phyloP scores from a whole-genome alignment of 148 eudicot species.

The Chenopodium formosanum region DNA sequence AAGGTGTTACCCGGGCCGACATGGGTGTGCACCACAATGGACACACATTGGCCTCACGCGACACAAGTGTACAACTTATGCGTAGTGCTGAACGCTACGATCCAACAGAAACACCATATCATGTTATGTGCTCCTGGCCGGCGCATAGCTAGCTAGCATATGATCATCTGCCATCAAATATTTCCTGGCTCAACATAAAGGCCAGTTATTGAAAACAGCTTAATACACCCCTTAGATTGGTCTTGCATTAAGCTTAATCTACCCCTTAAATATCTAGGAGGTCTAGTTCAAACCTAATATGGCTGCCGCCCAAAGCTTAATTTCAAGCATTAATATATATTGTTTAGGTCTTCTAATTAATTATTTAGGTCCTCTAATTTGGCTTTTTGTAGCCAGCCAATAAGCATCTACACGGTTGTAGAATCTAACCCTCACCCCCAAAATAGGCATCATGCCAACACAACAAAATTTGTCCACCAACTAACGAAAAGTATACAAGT shows the following conservation, averaged over 20 bases:
- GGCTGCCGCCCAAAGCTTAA: slow-evolving; percentile 2
- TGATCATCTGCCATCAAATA: too few relatives aligned
- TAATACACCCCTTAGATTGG: too few relatives aligned
- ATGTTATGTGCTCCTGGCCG: too few relatives aligned
- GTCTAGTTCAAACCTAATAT: neutral
- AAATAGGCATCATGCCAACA: slow-evolving; percentile 3
- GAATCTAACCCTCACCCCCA: slow-evolving; percentile 15
- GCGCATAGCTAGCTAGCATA: too few relatives aligned
- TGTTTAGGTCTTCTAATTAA: neutral
- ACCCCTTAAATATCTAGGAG: neutral
- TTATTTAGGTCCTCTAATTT: neutral
- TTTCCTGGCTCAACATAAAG: too few relatives aligned
- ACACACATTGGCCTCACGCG: too few relatives aligned
- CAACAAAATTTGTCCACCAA: slow-evolving; percentile 14
- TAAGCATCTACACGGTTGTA: slow-evolving; percentile 8
- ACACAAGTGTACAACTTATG: too few relatives aligned
- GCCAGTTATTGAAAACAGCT: too few relatives aligned
- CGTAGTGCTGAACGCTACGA: too few relatives aligned
- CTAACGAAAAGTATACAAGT: slow-evolving; percentile 8
- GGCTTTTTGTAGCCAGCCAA: neutral
- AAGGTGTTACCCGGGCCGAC: too few relatives aligned
- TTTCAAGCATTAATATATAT: neutral
- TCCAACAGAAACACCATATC: too few relatives aligned
- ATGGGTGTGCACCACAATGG: too few relatives aligned
- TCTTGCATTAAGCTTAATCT: neutral